A percentile compares a stretch with the other conserved stretches of the same genome.
Evolutionary conservation across 306 rosid genomes (phyloP).

Genomic region (Luffa acutangula): DNA sequence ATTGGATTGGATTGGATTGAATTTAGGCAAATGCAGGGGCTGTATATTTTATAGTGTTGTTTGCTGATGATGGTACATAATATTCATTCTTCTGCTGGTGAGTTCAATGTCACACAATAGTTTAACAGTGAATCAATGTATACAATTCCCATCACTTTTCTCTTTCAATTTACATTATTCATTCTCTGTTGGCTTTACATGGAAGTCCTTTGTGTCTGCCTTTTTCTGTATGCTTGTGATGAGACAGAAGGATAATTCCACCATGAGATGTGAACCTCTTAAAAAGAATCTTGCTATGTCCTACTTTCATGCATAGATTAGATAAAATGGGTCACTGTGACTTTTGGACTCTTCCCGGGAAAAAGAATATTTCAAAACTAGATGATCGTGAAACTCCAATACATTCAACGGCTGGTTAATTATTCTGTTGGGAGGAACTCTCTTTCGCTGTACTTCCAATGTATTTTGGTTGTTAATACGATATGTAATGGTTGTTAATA

Average conservation of each 20-base stretch:
- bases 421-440: too few species aligned
- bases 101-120: background rate
- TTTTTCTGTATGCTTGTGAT: background rate
- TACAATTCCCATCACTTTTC: background rate
- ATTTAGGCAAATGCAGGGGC: background rate
- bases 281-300: background rate
- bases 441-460: too few species aligned
- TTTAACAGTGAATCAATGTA: background rate
- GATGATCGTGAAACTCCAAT: too few species aligned
- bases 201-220: background rate
- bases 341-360: background rate
- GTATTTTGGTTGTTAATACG: too few species aligned
- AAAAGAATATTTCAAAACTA: background rate
- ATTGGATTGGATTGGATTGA: slow-evolving; percentile 8
- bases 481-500: too few species aligned
- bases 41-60: background rate
- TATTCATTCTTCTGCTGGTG: slow-evolving; percentile 3
- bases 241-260: slow-evolving; percentile 1
- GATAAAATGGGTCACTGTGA: background rate
- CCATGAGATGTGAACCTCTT: background rate
- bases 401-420: too few species aligned
- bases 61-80: slow-evolving; percentile 7
- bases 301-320: background rate
- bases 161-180: background rate
- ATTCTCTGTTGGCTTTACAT: slow-evolving; percentile 1